phyloP scores from a whole-genome alignment of 768 basidiomycete genomes.

The Hygrophoropsis aurantiaca region DNA sequence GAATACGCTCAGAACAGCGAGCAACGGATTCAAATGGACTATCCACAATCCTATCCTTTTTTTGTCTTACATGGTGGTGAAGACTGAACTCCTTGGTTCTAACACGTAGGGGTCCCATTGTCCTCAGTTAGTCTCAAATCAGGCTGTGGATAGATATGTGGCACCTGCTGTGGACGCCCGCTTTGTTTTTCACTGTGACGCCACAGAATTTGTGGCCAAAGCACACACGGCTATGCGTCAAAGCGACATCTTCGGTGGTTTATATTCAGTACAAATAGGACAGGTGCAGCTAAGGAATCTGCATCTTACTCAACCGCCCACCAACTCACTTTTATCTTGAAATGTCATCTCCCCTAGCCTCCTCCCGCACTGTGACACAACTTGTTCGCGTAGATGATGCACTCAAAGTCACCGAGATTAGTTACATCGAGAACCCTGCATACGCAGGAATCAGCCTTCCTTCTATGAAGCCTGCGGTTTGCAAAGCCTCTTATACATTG shows the following conservation, averaged over 20 bases:
- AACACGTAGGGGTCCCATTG: constrained; percentile 4
- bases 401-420: too few relatives aligned
- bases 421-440: too few relatives aligned
- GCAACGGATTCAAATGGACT: not conserved
- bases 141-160: constrained; percentile 6
- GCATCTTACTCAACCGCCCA: not conserved
- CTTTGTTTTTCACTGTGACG: constrained; percentile 19
- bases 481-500: not conserved
- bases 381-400: too few relatives aligned
- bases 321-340: too few relatives aligned
- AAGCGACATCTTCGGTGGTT: constrained; percentile 5
- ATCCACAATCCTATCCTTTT: constrained; percentile 9
- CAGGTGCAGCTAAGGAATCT: not conserved
- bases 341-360: too few relatives aligned
- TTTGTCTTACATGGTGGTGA: constrained; percentile 20
- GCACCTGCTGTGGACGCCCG: constrained; percentile 7
- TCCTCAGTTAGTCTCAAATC: constrained; percentile 6
- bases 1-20: not conserved
- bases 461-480: too few relatives aligned
- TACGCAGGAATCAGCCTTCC: too few relatives aligned
- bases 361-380: too few relatives aligned
- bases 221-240: constrained; percentile 9
- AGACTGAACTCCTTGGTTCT: constrained; percentile 4
- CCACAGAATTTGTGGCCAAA: constrained; percentile 18
- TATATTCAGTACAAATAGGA: constrained; percentile 18